phyloP scores from a whole-genome alignment of 1,139 yeast genomes.

The Nakaseomyces glabratus region DNA sequence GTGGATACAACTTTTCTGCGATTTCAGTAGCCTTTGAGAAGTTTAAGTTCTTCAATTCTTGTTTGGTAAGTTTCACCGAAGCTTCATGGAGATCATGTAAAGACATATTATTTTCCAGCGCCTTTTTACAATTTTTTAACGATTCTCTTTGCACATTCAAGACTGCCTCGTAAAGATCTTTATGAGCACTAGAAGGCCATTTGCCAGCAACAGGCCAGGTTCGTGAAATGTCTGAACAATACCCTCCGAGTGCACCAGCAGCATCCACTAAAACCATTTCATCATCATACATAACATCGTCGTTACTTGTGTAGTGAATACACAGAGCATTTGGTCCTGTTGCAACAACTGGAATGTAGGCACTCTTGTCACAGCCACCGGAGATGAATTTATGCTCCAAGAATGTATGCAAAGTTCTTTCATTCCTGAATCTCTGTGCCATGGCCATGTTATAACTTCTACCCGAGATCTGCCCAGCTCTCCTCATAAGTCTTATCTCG shows the following conservation, averaged over 20 bases:
- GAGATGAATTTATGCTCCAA: constrained; percentile 73
- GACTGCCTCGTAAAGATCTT: constrained; percentile 81
- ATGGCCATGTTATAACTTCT: constrained; percentile 78
- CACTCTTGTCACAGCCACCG: constrained; percentile 84
- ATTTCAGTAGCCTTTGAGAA: constrained; percentile 38
- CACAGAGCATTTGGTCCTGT: constrained; percentile 81
- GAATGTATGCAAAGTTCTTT: constrained; percentile 70
- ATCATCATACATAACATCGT: constrained; percentile 61
- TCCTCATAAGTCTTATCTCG: constrained; percentile 71
- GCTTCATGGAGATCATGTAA: constrained; percentile 69
- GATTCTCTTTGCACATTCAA: constrained; percentile 73
- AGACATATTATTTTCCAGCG: constrained; percentile 37
- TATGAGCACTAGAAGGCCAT: constrained; percentile 61
- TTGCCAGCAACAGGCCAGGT: constrained; percentile 85
- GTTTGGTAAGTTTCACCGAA: constrained; percentile 49
- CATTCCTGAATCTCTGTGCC: constrained; percentile 55
- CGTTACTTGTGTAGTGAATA: constrained; percentile 85
- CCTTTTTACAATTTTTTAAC: constrained; percentile 49
- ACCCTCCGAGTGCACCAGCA: constrained; percentile 89
- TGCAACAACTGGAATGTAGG: constrained; percentile 94
- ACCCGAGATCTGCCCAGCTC: constrained; percentile 75
- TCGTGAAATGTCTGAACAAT: constrained; percentile 90
- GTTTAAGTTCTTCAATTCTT: constrained; percentile 67
- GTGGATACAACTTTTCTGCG: constrained; percentile 67
- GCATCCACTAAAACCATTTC: constrained; percentile 93